A percentile compares a stretch with the other conserved stretches of the same genome.
Evolutionary conservation across 2,329 filamentous ascomycete genomes (phyloP).

Genomic region (Ophiobolus disseminans): DNA sequence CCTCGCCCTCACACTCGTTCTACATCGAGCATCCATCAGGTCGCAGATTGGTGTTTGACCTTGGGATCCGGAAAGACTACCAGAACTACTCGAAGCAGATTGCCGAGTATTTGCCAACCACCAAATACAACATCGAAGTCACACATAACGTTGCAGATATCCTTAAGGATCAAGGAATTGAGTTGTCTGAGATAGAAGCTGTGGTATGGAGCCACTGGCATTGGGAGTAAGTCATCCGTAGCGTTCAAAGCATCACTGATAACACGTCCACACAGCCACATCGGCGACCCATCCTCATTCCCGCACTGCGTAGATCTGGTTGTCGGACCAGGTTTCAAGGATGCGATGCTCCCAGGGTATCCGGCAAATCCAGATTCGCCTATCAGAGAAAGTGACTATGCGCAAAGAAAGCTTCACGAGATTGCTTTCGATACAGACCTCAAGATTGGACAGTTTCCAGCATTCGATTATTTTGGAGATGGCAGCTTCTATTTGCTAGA

Average conservation of each 20-base stretch:
- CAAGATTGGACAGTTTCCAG: constrained; percentile 54
- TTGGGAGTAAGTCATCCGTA: constrained; percentile 46
- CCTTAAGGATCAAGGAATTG: constrained; percentile 42
- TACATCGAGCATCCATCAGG: constrained; percentile 56
- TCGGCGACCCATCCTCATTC: constrained; percentile 59
- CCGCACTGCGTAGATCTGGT: constrained; percentile 56
- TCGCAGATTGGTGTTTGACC: constrained; percentile 55
- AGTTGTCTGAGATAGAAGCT: constrained; percentile 43
- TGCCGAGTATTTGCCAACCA: constrained; percentile 24
- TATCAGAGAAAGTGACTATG: constrained; percentile 32
- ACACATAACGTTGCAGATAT: constrained; percentile 52
- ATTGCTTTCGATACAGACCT: constrained; percentile 22
- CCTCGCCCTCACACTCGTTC: constrained; percentile 53
- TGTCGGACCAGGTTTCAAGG: constrained; percentile 61
- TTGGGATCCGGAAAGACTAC: constrained; percentile 57
- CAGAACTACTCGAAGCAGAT: constrained; percentile 39
- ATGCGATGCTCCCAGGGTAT: constrained; percentile 56
- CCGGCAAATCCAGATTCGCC: constrained; percentile 43
- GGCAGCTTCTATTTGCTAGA: constrained; percentile 64
- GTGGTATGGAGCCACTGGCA: constrained; percentile 55
- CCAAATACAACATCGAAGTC: constrained; percentile 47
- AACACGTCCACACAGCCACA: constrained; percentile 44
- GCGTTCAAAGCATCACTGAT: neutral
- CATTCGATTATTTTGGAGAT: constrained; percentile 63
- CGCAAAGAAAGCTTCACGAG: constrained; percentile 30